phyloP scores from a whole-genome alignment of 805 yeast genomes.

The Candida vartiovaarae region DNA sequence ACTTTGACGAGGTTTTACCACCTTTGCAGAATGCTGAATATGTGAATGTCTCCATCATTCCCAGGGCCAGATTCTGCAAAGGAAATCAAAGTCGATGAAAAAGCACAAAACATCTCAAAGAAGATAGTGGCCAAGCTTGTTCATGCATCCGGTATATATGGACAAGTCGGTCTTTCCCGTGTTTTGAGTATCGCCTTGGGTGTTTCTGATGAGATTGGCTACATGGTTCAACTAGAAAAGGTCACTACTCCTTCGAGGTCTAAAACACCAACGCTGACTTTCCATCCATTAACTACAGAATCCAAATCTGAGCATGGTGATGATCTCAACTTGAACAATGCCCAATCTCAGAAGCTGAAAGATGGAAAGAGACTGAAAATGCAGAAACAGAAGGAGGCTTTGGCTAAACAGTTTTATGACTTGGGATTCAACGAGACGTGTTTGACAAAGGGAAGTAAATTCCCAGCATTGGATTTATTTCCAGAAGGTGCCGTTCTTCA shows the following conservation, averaged over 20 bases:
- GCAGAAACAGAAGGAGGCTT: conserved; percentile 17
- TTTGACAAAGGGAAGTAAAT: conserved; percentile 42
- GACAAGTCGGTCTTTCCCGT: conserved; percentile 44
- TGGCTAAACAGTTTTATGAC: conserved; percentile 13
- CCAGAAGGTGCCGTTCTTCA: conserved; percentile 57
- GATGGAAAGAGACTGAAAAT: conserved; percentile 16
- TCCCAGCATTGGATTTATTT: conserved; percentile 44
- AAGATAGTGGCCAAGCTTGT: conserved; percentile 45
- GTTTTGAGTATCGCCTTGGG: conserved; percentile 52
- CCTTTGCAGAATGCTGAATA: conserved; percentile 32
- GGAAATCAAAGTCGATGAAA: conserved; percentile 6
- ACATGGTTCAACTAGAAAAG: conserved; percentile 42
- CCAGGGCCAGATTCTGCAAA: conserved; percentile 41
- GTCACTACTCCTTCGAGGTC: conserved; percentile 28
- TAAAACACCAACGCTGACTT: conserved; percentile 33
- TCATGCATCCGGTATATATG: conserved; percentile 28
- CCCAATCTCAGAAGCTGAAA: conserved; percentile 14
- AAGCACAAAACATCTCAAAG: conserved; percentile 5
- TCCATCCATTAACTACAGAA: conserved; percentile 49
- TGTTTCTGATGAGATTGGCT: conserved; percentile 43
- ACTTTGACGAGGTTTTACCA: conserved; percentile 31
- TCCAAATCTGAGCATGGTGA: conserved; percentile 27
- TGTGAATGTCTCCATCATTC: conserved; percentile 44
- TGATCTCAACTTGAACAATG: conserved; percentile 17
- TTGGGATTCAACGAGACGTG: conserved; percentile 25